phyloP scores from a whole-genome alignment of 257 asterid species.

The Solanum verrucosum region DNA sequence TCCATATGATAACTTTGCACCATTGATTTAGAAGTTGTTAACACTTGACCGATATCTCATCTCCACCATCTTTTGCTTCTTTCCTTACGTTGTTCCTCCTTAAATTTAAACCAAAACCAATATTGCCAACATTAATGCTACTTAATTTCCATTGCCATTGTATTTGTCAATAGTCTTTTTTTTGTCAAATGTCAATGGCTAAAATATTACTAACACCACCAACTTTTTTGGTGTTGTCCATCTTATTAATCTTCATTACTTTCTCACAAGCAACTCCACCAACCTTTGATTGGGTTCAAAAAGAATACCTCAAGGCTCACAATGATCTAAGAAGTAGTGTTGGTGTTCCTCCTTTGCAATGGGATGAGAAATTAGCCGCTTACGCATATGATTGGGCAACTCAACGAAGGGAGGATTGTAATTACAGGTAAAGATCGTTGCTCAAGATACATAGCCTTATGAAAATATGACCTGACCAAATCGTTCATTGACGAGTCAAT shows the following conservation, averaged over 20 bases:
- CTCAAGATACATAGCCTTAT: not conserved
- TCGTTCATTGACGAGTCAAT: not conserved
- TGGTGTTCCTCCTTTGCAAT: slow-evolving; percentile 6
- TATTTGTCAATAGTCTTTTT: not conserved
- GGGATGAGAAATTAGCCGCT: not conserved
- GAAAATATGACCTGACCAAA: not conserved
- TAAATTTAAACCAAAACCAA: not conserved
- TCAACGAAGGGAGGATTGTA: not conserved
- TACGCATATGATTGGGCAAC: not conserved
- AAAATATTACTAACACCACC: not conserved
- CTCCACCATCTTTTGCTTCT: not conserved
- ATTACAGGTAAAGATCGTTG: not conserved
- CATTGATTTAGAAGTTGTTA: not conserved
- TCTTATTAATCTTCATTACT: not conserved
- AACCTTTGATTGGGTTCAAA: not conserved
- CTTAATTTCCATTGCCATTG: not conserved
- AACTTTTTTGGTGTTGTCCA: not conserved
- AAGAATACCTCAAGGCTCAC: not conserved
- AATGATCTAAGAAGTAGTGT: not conserved
- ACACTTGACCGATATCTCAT: not conserved
- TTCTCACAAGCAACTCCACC: not conserved
- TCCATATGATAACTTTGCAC: not conserved
- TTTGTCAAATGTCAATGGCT: not conserved
- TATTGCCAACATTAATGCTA: not conserved
- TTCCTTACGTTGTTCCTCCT: not conserved